Evolutionary conservation across 2,329 filamentous ascomycete species (phyloP).

Genomic region (Xylariaceae sp.): DNA sequence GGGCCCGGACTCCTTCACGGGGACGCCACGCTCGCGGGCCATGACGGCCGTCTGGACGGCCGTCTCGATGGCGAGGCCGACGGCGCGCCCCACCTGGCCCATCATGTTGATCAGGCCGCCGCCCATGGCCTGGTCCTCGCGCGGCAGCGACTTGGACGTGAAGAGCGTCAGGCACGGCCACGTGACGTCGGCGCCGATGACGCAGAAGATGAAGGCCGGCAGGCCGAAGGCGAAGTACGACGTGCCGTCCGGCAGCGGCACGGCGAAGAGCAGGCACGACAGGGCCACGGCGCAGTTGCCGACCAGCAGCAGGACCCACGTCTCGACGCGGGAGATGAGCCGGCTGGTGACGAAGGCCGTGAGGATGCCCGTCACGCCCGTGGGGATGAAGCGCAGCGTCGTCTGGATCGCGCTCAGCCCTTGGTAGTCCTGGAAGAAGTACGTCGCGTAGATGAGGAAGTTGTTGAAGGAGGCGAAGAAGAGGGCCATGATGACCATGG

Average conservation of each 20-base stretch:
- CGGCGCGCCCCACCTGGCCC: conserved; percentile 56
- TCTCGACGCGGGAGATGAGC: conserved; percentile 50
- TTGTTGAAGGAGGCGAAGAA: conserved; percentile 65
- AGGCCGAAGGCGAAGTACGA: conserved; percentile 63
- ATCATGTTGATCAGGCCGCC: conserved; percentile 62
- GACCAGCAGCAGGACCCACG: conserved; percentile 48
- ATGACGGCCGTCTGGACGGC: conserved; percentile 58
- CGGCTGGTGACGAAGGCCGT: conserved; percentile 48
- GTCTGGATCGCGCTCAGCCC: conserved; percentile 55
- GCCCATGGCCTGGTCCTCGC: conserved; percentile 58
- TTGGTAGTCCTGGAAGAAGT: conserved; percentile 63
- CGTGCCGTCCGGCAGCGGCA: conserved; percentile 52
- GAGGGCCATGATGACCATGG: conserved; percentile 56
- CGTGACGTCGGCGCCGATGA: conserved; percentile 59
- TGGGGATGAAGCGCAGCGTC: conserved; percentile 61
- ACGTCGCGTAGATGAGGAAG: conserved; percentile 60
- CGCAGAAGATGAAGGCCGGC: conserved; percentile 57
- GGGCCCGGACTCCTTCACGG: conserved; percentile 35
- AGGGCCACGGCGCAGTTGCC: conserved; percentile 50
- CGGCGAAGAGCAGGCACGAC: conserved; percentile 53
- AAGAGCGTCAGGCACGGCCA: conserved; percentile 61
- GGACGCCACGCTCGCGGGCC: conserved; percentile 36
- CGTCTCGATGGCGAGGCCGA: conserved; percentile 59
- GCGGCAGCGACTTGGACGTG: conserved; percentile 53
- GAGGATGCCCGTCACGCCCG: conserved; percentile 51